Percentiles rank a stretch among this genome's conserved stretches.
Conservation (phyloP, 2,329 filamentous ascomycete genomes). For the Colletotrichum musicola region DNA sequence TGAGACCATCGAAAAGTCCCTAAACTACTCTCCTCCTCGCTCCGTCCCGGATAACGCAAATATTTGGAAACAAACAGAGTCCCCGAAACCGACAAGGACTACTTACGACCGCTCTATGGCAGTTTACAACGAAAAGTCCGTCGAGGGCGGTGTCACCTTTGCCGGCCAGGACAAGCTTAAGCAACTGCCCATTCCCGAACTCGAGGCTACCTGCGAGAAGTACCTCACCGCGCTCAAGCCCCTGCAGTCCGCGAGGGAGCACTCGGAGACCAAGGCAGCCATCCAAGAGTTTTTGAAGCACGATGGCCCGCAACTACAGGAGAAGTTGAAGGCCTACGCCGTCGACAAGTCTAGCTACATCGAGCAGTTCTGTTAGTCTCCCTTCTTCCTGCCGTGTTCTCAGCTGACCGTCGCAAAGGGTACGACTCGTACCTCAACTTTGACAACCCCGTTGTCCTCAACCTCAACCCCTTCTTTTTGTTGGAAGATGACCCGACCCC, state of each 20-base stretch:
- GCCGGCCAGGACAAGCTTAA: conserved; percentile 89
- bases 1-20: conserved; percentile 70
- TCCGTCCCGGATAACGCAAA: conserved; percentile 53
- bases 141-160: conserved; percentile 84
- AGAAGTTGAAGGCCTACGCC: conserved; percentile 91
- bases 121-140: conserved; percentile 63
- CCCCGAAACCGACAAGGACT: conserved; percentile 12
- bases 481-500: conserved; percentile 98
- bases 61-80: conserved; percentile 25
- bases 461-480: conserved; percentile 97
- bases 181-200: conserved; percentile 91
- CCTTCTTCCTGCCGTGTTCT: not conserved
- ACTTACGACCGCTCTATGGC: conserved; percentile 60
- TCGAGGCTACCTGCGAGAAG: conserved; percentile 81
- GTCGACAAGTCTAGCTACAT: conserved; percentile 95
- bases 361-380: conserved; percentile 93
- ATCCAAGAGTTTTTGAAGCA: conserved; percentile 84
- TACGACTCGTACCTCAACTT: conserved; percentile 99
- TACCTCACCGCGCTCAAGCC: conserved; percentile 86
- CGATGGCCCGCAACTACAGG: conserved; percentile 88
- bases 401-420: conserved; percentile 62
- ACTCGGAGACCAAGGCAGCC: conserved; percentile 83
- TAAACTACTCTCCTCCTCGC: conserved; percentile 54
- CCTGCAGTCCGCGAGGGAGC: conserved; percentile 83
- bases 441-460: conserved; percentile 96